A percentile compares a stretch with the other conserved stretches of the same genome.
These are phyloP conservation scores for Trichoderma sp. DNA, from an alignment of 2,329 filamentous ascomycete genomes.

Conservation along the genomic window DNA sequence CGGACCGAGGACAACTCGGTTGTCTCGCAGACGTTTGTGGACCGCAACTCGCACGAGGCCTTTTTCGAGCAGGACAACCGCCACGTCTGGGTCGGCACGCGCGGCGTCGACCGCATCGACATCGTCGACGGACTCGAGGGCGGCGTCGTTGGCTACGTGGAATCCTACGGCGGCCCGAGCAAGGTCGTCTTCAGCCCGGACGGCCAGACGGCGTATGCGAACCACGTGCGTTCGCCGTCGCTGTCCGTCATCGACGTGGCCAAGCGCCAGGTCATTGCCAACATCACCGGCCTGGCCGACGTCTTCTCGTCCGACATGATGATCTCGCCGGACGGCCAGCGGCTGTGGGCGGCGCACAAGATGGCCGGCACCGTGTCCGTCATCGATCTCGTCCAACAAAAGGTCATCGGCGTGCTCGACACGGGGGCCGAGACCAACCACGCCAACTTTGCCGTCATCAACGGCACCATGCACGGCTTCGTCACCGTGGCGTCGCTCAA, in stretches of 20 bases:
- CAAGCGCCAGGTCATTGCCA: slow-evolving; percentile 2
- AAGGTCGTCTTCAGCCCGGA: slow-evolving; percentile 23
- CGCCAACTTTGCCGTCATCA: slow-evolving; percentile 18
- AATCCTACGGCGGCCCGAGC: slow-evolving; percentile 20
- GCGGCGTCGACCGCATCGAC: slow-evolving; percentile 20
- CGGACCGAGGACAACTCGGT: slow-evolving; percentile 20
- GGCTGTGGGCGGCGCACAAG: slow-evolving; percentile 20
- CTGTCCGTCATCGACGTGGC: slow-evolving; percentile 20
- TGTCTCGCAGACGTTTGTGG: slow-evolving; percentile 18
- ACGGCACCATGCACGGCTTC: slow-evolving; percentile 17
- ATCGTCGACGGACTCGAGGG: slow-evolving; percentile 20
- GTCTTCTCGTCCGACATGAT: slow-evolving; percentile 22
- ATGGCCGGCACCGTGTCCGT: slow-evolving; percentile 20
- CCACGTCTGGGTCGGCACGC: slow-evolving; percentile 21
- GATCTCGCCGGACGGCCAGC: slow-evolving; percentile 19
- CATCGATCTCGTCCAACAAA: neutral
- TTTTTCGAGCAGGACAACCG: slow-evolving; percentile 21
- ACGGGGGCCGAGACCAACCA: slow-evolving; percentile 21
- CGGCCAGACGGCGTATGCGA: slow-evolving; percentile 19
- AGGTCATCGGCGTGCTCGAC: slow-evolving; percentile 14
- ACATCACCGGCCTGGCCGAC: slow-evolving; percentile 15
- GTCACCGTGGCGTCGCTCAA: slow-evolving; percentile 19
- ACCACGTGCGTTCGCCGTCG: slow-evolving; percentile 20
- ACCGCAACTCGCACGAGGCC: slow-evolving; percentile 21
- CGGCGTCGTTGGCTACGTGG: slow-evolving; percentile 11